Evolutionary conservation across 106 monocot genomes (phyloP), one percentile per base, ranked within the genome.

Genomic region (Dendrobium huoshanense): DNA sequence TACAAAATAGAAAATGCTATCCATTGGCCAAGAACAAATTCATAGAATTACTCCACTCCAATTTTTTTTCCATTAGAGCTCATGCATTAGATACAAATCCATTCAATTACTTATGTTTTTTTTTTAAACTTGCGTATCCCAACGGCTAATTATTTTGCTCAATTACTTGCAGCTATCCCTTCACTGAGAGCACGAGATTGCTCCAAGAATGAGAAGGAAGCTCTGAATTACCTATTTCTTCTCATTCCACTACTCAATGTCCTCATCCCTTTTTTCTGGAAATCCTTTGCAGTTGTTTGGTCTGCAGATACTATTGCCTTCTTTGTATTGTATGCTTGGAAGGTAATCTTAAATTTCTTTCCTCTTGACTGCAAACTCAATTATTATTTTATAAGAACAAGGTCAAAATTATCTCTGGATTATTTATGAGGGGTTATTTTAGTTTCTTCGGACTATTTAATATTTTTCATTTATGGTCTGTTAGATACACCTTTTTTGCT

Each of bases 261-360:
- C 55, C 27, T 90, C 41, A 96, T 96, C 44, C 96, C 94, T 20
- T 94, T 96, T 81, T 87, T 96, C 65, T 70, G 68, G 81, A 96
- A 96, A 79, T 96, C 96, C 9, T 96, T 96, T 24, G 83, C 96
- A n/a, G 90, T 92, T 77, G 96, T 96, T 15, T 96, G 96, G 96
- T 94, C 96, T 58, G 96, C 94, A 55, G 96, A 96, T 87, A 89
- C 89, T 1, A 41, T 90, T 61, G 85, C 88, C 67, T 96, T 96
- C 90, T 89, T 96, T 22, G 25, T 81, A 49, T 94, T 96, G 90
- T 96, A 96, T 82, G 87, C 96, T 51, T 96, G 96, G 96, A 96
- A 96, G 93, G 95, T 95, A 89, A 4, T 6, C 45, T 76, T 20
- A 10, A 29, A 31, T 80, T 13, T 20, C 1, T 51, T 51, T 51